Percentiles rank a stretch among this genome's conserved stretches.
Evolutionary conservation across 1,284 basidiomycete genomes (phyloP).

Genomic region (Coniophora puteana): DNA sequence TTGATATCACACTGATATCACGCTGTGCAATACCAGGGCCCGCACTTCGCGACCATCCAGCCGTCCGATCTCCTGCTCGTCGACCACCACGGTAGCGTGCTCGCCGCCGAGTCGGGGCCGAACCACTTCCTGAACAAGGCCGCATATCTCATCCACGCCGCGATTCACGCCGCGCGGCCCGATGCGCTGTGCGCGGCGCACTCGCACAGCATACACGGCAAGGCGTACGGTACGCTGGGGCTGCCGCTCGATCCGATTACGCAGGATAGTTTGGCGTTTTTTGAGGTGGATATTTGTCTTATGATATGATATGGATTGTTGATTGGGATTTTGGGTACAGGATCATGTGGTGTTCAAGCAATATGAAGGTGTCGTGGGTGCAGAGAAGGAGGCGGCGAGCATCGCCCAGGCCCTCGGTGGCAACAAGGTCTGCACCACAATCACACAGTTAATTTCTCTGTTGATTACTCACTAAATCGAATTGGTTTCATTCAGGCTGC

Average conservation of each 20-base stretch:
- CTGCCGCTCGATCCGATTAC: constrained; percentile 50
- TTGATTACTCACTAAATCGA: too few species aligned
- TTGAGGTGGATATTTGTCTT: constrained; percentile 22
- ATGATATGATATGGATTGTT: constrained; percentile 11
- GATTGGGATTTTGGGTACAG: constrained; percentile 14
- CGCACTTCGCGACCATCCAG: constrained; percentile 44
- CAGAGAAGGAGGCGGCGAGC: constrained; percentile 50
- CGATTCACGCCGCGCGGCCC: constrained; percentile 56
- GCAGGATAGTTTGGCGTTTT: constrained; percentile 47
- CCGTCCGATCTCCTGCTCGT: constrained; percentile 44
- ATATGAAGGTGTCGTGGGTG: constrained; percentile 57
- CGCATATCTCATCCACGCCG: constrained; percentile 50
- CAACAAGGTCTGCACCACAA: constrained; percentile 31
- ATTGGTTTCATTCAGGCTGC: too few species aligned
- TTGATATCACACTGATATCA: too few species aligned
- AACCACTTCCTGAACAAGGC: constrained; percentile 39
- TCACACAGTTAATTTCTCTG: too few species aligned
- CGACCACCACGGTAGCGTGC: constrained; percentile 46
- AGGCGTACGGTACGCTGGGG: constrained; percentile 58
- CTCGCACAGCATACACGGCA: constrained; percentile 60
- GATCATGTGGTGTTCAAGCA: constrained; percentile 40
- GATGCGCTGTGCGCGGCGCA: constrained; percentile 65
- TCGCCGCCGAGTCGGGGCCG: constrained; percentile 36
- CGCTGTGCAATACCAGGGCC: constrained; percentile 26
- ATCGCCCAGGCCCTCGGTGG: constrained; percentile 52